A percentile compares a stretch with the other conserved stretches of the same genome.
Conservation (phyloP, 805 yeast genomes). For the Lipomyces japonicus region DNA sequence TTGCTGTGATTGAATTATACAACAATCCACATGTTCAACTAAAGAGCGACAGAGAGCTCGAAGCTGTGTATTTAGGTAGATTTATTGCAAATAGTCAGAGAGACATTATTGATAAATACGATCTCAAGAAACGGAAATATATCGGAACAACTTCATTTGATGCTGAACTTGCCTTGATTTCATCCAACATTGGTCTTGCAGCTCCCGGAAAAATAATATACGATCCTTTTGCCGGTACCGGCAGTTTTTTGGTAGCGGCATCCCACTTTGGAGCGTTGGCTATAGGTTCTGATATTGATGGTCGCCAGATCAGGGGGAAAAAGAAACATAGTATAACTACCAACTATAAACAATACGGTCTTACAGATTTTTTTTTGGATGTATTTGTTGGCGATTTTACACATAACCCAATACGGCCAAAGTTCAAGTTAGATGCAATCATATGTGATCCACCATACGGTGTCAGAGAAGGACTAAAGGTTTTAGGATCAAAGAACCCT, state of each 20-base stretch:
- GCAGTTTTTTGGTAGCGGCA: slow-evolving; percentile 86
- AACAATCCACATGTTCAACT: slow-evolving; percentile 31
- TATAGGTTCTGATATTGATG: slow-evolving; percentile 85
- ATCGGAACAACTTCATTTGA: slow-evolving; percentile 97
- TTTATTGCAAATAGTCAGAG: slow-evolving; percentile 62
- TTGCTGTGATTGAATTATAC: slow-evolving; percentile 74
- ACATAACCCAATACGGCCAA: slow-evolving; percentile 69
- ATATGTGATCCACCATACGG: slow-evolving; percentile 98
- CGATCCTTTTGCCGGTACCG: slow-evolving; percentile 97
- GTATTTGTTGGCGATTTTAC: slow-evolving; percentile 92
- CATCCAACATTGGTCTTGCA: slow-evolving; percentile 82
- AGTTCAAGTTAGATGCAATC: slow-evolving; percentile 68
- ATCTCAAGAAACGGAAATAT: slow-evolving; percentile 74
- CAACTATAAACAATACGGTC: slow-evolving; percentile 74
- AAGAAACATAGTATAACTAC: slow-evolving; percentile 48
- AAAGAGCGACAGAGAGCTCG: slow-evolving; percentile 46
- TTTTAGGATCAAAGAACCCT: slow-evolving; percentile 76
- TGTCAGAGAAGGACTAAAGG: slow-evolving; percentile 90
- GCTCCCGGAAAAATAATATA: slow-evolving; percentile 62
- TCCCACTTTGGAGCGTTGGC: slow-evolving; percentile 71
- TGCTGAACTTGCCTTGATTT: slow-evolving; percentile 82
- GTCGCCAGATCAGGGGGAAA: slow-evolving; percentile 71
- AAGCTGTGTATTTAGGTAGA: slow-evolving; percentile 69
- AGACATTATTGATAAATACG: slow-evolving; percentile 70
- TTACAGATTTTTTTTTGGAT: slow-evolving; percentile 59